These are phyloP conservation scores for Fusarium coicis DNA, from an alignment of 2,329 filamentous ascomycete species.

Conservation along the genomic window DNA sequence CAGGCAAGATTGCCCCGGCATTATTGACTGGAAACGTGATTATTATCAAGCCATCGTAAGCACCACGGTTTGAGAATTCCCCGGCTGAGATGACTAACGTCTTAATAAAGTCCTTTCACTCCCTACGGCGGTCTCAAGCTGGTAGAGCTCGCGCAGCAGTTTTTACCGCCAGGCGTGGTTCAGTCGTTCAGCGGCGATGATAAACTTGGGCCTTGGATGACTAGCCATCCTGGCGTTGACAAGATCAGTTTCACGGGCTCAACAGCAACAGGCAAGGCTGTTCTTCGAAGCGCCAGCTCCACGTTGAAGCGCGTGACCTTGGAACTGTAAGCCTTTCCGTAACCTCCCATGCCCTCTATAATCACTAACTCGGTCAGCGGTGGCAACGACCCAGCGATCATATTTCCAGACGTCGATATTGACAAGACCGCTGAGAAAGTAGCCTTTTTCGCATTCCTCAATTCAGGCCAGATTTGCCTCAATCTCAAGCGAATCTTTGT, in stretches of 20 bases:
- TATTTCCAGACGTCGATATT: slow-evolving; percentile 67
- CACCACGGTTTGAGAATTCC: fast-evolving
- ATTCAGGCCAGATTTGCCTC: slow-evolving; percentile 57
- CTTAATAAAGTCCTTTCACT: slow-evolving; percentile 60
- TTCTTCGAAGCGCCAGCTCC: slow-evolving; percentile 64
- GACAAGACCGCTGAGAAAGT: slow-evolving; percentile 50
- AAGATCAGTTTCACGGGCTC: slow-evolving; percentile 75
- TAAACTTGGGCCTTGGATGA: slow-evolving; percentile 67
- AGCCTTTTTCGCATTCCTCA: slow-evolving; percentile 58
- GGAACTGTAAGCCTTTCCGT: slow-evolving; percentile 55
- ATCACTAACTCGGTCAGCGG: slow-evolving; percentile 44
- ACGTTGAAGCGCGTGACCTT: slow-evolving; percentile 71
- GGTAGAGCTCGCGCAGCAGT: slow-evolving; percentile 64
- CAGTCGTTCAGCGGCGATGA: slow-evolving; percentile 71
- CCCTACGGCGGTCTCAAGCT: slow-evolving; percentile 69
- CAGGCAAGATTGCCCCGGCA: slow-evolving; percentile 66
- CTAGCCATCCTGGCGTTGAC: slow-evolving; percentile 65
- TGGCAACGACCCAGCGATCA: slow-evolving; percentile 69
- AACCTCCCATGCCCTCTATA: fast-evolving
- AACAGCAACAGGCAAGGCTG: slow-evolving; percentile 67
- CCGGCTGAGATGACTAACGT: fast-evolving
- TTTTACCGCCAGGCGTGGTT: slow-evolving; percentile 71
- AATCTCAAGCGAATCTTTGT: slow-evolving; percentile 69
- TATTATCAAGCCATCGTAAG: slow-evolving; percentile 64
- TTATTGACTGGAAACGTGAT: slow-evolving; percentile 66